Percentiles rank a stretch among this genome's conserved stretches.
phyloP scores from a whole-genome alignment of 345 rosid genomes.

The Lepidium didymum region DNA sequence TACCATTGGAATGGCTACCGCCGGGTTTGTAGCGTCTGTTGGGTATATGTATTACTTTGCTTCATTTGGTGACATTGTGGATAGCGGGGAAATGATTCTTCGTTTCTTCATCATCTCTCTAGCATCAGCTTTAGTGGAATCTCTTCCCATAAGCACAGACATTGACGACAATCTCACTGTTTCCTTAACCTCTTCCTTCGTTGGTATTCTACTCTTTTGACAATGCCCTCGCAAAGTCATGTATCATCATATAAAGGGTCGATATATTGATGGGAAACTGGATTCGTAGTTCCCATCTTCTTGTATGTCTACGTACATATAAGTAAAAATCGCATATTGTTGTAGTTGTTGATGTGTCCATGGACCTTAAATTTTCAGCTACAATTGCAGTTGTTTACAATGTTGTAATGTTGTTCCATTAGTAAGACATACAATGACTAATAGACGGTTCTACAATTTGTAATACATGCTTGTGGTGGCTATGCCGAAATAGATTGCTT shows the following conservation, averaged over 20 bases:
- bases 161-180: conserved; percentile 93
- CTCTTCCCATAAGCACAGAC: conserved; percentile 67
- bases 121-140: conserved; percentile 74
- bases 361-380: conserved; percentile 1
- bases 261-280: neutral
- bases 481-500: neutral
- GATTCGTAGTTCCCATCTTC: neutral
- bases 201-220: conserved; percentile 51
- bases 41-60: conserved; percentile 70
- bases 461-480: conserved; percentile 9
- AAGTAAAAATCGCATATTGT: neutral
- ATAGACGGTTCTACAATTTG: neutral
- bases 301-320: neutral
- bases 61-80: conserved; percentile 51
- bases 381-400: conserved; percentile 10
- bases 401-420: conserved; percentile 16
- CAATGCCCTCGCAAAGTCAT: neutral
- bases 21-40: conserved; percentile 69
- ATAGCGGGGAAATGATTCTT: conserved; percentile 40
- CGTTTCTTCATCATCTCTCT: conserved; percentile 62
- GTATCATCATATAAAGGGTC: conserved; percentile 3
- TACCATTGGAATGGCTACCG: conserved; percentile 64
- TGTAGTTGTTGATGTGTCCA: neutral
- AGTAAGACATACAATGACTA: conserved; percentile 5
- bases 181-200: conserved; percentile 49